Evolutionary conservation across 1,139 yeast species (phyloP), one percentile per base, ranked within the genome.

Genomic region (Geotrichum klebahnii): DNA sequence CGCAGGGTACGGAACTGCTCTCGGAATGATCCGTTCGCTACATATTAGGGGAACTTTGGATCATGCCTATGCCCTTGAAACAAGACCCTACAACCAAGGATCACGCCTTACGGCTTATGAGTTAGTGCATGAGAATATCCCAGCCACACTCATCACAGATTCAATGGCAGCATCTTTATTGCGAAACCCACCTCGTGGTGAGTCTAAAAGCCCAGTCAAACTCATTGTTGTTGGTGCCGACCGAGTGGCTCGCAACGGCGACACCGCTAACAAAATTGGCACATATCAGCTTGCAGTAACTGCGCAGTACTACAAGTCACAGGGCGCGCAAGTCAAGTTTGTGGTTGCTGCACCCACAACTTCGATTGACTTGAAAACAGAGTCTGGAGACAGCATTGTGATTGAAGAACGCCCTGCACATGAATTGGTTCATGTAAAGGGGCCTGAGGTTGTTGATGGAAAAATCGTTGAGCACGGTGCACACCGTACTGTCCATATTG

Each of bases 201-300:
- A 36, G 20, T n/a, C 33, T n/a, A 68, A 53, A 62, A 95, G 85
- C 1, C 67, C 65, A 36, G 79, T 92, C 50, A 84, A 84, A 65
- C 87, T 89, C 46, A 83, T 90, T 28, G 87, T 92, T 48, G 97
- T 86, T n/a, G 98, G 98, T 40, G 97, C 97, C n/a, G 98, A 92
- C 65, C 78, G 98, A 66, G 84, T 92, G 33, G 97, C 90, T 1
- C 58, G 59, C 10, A 68, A 89, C 66, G 98, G 98, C 51, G 98
- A 92, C 64, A 81, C 96, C 23, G 97, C 97, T 1, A 92, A 92
- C 70, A 92, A 92, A 68, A 92, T 92, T 53, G 98, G 98, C n/a
- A 92, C 97, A 0, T 85, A 79, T 68, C 97, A 90, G 69, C 72
- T 92, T 57, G 84, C 97, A 0, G 75, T 89, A 19, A 74, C 88